These are phyloP conservation scores for Candida sojae DNA, from an alignment of 1,139 yeast genomes.

Conservation along the genomic window DNA sequence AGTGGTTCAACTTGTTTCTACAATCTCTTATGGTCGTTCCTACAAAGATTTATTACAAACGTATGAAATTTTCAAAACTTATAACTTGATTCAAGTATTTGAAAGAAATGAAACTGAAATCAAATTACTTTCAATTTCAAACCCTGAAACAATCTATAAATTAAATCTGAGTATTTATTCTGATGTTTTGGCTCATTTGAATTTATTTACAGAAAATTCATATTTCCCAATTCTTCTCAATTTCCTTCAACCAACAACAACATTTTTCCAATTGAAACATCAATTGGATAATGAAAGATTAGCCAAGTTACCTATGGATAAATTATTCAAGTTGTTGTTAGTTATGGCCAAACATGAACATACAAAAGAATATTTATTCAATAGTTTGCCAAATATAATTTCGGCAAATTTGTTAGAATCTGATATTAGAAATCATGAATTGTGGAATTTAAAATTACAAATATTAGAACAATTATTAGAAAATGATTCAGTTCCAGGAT, in stretches of 20 bases:
- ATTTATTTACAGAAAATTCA: constrained; percentile 21
- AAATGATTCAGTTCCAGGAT: constrained; percentile 18
- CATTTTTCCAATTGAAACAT: constrained; percentile 22
- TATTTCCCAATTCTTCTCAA: constrained; percentile 34
- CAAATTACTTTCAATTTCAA: constrained; percentile 22
- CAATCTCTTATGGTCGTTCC: constrained; percentile 11
- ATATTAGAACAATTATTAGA: constrained; percentile 25
- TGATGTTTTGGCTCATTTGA: constrained; percentile 18
- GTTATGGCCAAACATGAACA: constrained; percentile 23
- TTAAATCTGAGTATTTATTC: constrained; percentile 17
- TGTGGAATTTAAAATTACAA: constrained; percentile 29
- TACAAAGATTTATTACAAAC: constrained; percentile 12
- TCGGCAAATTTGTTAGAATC: constrained; percentile 21
- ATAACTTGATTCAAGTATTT: constrained; percentile 19
- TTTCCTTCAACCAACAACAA: constrained; percentile 19
- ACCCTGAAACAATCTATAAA: constrained; percentile 21
- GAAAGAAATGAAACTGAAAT: constrained; percentile 22
- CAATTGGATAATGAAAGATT: constrained; percentile 21
- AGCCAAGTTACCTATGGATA: constrained; percentile 26
- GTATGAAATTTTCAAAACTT: constrained; percentile 22
- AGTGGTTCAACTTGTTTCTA: constrained; percentile 11
- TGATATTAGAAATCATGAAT: constrained; percentile 20
- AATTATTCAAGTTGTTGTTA: constrained; percentile 24
- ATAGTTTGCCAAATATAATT: constrained; percentile 29
- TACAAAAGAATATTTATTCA: constrained; percentile 27